phyloP scores from a whole-genome alignment of 805 yeast genomes.

The Blastobotrys muscicola region DNA sequence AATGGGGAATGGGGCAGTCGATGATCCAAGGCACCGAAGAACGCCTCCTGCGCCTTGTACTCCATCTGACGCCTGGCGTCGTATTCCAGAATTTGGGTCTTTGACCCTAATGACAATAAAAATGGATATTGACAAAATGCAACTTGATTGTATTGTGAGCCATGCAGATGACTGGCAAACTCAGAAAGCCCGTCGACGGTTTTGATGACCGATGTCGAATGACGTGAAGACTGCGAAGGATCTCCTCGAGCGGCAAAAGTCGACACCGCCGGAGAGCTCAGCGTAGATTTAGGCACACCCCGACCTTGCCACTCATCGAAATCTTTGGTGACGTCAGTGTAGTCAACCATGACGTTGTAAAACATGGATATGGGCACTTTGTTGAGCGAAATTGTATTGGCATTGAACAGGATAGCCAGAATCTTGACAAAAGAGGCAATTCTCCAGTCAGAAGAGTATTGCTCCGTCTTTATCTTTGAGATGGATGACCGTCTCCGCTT shows the following conservation, averaged over 20 bases:
- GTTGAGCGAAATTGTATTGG: constrained; percentile 33
- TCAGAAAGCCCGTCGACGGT: background rate
- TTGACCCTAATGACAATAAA: constrained; percentile 69
- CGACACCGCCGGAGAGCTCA: background rate
- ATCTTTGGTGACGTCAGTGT: constrained; percentile 64
- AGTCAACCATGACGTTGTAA: constrained; percentile 78
- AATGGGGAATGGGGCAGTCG: constrained; percentile 55
- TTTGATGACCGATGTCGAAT: background rate
- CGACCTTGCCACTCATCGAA: constrained; percentile 69
- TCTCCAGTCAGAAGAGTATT: constrained; percentile 79
- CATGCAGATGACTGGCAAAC: background rate
- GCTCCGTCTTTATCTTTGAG: constrained; percentile 31
- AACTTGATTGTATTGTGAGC: constrained; percentile 22
- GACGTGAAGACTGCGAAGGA: too few species aligned
- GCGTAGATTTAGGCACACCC: constrained; percentile 6
- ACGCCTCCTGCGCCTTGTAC: constrained; percentile 81
- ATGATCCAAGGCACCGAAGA: constrained; percentile 60
- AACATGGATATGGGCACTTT: constrained; percentile 37
- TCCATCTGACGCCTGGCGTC: constrained; percentile 80
- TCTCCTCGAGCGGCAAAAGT: too few species aligned
- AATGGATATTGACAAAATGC: constrained; percentile 81
- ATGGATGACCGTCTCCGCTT: constrained; percentile 1
- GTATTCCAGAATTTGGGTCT: constrained; percentile 69
- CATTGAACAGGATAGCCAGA: constrained; percentile 44
- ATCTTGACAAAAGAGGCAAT: constrained; percentile 55